Evolutionary conservation across 306 rosid species (phyloP).

Genomic region (Urtica urens): DNA sequence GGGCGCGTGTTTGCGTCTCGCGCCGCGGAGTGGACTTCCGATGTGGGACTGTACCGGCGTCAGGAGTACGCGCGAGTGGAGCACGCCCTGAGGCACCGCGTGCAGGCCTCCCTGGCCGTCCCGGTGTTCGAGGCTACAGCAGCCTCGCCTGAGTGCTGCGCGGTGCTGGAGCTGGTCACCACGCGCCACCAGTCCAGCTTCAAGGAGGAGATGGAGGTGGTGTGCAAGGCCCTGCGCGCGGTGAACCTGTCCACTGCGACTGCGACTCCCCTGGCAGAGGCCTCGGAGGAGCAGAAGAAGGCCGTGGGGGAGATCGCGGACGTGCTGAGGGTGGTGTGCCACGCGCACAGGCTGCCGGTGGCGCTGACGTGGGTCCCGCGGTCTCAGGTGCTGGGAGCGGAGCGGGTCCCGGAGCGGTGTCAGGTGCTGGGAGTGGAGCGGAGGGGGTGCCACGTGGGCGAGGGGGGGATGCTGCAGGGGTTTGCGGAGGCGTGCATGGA

Average conservation of each 20-base stretch:
- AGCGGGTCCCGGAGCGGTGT: slow-evolving; percentile 25
- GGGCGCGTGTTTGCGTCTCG: slow-evolving; percentile 78
- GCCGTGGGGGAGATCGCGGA: slow-evolving; percentile 64
- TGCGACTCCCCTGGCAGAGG: slow-evolving; percentile 40
- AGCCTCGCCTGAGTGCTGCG: slow-evolving; percentile 48
- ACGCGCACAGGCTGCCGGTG: slow-evolving; percentile 77
- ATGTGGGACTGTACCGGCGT: slow-evolving; percentile 56
- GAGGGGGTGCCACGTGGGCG: slow-evolving; percentile 63
- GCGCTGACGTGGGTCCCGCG: slow-evolving; percentile 91
- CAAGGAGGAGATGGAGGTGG: slow-evolving; percentile 51
- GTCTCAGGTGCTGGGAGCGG: slow-evolving; percentile 27
- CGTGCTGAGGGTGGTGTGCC: slow-evolving; percentile 71
- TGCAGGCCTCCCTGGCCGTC: slow-evolving; percentile 72
- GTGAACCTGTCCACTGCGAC: not conserved
- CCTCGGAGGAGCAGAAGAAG: slow-evolving; percentile 43
- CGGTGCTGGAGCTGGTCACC: slow-evolving; percentile 79
- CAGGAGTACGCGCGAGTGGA: slow-evolving; percentile 60
- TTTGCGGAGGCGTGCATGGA: slow-evolving; percentile 63
- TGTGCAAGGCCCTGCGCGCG: slow-evolving; percentile 57
- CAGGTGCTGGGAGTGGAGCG: slow-evolving; percentile 60
- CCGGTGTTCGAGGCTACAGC: slow-evolving; percentile 43
- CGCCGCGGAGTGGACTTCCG: slow-evolving; percentile 85
- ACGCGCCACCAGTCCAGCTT: slow-evolving; percentile 56
- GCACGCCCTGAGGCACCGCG: slow-evolving; percentile 54
- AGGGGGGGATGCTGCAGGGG: slow-evolving; percentile 46